Conservation (phyloP, 2,329 filamentous ascomycete genomes). For the Fusarium buxicola region DNA sequence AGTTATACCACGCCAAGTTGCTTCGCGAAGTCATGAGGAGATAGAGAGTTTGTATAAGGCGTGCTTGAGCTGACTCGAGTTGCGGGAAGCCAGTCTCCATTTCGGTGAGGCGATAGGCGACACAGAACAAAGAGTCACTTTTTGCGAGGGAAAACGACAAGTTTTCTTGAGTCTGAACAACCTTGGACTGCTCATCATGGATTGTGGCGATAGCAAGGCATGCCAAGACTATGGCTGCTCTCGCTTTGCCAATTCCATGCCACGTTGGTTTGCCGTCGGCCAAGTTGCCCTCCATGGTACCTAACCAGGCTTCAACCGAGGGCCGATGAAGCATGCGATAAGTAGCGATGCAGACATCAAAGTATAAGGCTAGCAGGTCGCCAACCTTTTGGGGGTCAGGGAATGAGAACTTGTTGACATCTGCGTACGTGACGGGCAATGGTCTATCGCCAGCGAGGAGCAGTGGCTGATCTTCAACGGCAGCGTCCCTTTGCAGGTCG, state of each 20-base stretch:
- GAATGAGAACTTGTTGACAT: neutral
- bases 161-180: neutral
- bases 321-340: conserved; percentile 67
- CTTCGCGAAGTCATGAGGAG: conserved; percentile 67
- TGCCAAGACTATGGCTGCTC: neutral
- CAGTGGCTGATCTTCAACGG: neutral
- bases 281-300: conserved; percentile 51
- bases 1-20: conserved; percentile 70
- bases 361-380: conserved; percentile 61
- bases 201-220: neutral
- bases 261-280: neutral
- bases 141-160: neutral
- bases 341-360: conserved; percentile 68
- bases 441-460: neutral
- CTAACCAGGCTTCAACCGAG: conserved; percentile 60
- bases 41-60: conserved; percentile 68
- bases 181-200: neutral
- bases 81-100: neutral
- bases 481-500: neutral
- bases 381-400: neutral
- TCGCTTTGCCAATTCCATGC: neutral
- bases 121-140: conserved; percentile 1
- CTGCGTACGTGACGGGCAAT: neutral
- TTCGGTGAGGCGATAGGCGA: neutral
- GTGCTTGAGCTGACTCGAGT: conserved; percentile 57